Evolutionary conservation across 2,329 filamentous ascomycete genomes (phyloP), one percentile per base, ranked within the genome.

Genomic region (Nothophaeocryptopus gaeumannii): DNA sequence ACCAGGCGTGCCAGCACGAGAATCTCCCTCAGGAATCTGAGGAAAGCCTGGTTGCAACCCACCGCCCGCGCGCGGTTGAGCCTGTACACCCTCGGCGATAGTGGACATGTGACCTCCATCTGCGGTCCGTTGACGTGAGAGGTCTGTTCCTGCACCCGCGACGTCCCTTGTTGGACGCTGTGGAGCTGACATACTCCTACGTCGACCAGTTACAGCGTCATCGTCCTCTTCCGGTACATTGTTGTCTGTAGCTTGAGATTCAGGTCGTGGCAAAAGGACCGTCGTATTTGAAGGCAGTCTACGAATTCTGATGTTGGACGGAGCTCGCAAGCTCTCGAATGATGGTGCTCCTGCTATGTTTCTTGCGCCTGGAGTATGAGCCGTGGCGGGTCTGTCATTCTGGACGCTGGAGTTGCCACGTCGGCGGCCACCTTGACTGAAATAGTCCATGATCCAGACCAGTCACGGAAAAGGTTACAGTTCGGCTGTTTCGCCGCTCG

Each of bases 221-320:
- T 61, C 55, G 15, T 55, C 55, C 30, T 57, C 51, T 7, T 49
- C 31, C 9, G 51, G 47, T 2, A 45, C 47, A 26, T 41, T 37
- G 29, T 39, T 39, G 26, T 42, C 43, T 20, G 45, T 40, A 31
- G 55, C 46, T 32, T 56, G 54, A 9, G 59, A 56, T 10, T 30
- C 36, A 8, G 58, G 53, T 11, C 58, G 56, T 4, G 57, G 36
- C 15, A 48, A 12, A 20, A 37, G 43, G 4, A 43, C 30, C 11
- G 42, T 41, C 4, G 50, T 50, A 29, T 47, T 51, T 14, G 53
- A 55, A 10, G 63, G 62, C 7, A 67, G 47, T 40, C 64, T 56
- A 31, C 64, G 58, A 32, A 67, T 65, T 13, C 64, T 53, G 13
- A 67, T 67, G 40, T 59, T 65, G 7, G 63, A 65, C 3, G 63